Base-by-base conservation (phyloP, 2,329 filamentous ascomycete species). In the Pyricularia pennisetigena region DNA sequence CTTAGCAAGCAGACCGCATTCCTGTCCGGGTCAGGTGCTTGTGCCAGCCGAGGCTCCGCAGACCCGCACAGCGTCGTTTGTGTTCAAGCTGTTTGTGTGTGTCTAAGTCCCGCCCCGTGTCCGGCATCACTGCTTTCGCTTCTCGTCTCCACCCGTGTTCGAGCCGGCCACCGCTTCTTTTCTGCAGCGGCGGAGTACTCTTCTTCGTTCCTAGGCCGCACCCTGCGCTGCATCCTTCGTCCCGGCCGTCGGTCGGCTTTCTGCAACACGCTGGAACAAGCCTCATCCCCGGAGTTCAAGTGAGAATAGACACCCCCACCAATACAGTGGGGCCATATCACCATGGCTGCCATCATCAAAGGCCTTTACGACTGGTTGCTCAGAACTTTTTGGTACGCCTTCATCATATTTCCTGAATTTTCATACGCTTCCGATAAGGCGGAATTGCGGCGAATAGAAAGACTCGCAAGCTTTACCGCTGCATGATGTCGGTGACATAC, bases 341-440 rank as follows among this genome's bases (percentile, higher is more conserved):
- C 72, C 80, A 98, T 98, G 94, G 91, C 93, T 75, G 91, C 92
- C 74, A 83, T 99, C 78, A 97, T 99, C 81, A 91, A 90, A 77
- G 90, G 89, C 82, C 90, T 99, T 79, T 98, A 98, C 85, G 95
- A 98, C 87, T 98, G 94, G 94, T 85, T 98, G 79, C 83, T 99
- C 82, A 90, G 94, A 84, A 91, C 95, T 76, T 98, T 99, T 82
- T 99, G 95, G 94, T 98, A 76, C 83, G 87, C 85, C 14, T 24
- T 20, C 49, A 24, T 59, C 54, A 30, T 67, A 16, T 66, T 3
- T 16, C 28, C 20, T 14, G 23, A 20, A 8, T 14, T 63, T 63
- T 14, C 1, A 16, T 29, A 49, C 16, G 41, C 41, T 49, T 49
- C 6, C 14, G 16, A n/a, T 5, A 8, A 49, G 20, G 41, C 5